phyloP scores from a whole-genome alignment of 2,329 filamentous ascomycete species.

The Zelopaecilomyces penicillatus region DNA sequence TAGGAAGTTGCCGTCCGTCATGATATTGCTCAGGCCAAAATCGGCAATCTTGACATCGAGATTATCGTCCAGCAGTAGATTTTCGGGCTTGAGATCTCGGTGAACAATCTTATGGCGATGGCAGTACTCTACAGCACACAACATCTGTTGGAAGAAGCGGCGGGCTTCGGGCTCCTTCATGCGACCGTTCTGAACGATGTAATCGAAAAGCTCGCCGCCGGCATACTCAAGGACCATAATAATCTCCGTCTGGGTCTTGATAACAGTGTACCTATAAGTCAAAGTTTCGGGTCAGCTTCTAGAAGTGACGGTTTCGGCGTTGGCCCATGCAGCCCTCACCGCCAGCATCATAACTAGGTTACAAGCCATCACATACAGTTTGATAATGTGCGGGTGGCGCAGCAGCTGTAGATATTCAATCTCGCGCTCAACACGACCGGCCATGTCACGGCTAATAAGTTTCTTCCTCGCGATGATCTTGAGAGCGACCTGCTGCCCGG shows the following conservation, averaged over 20 bases:
- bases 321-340: no score
- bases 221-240: conserved; percentile 99
- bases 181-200: conserved; percentile 88
- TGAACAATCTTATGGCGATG: conserved; percentile 99
- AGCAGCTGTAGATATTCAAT: conserved; percentile 96
- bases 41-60: conserved; percentile 99
- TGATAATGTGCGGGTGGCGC: conserved; percentile 97
- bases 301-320: no score
- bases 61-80: conserved; percentile 85
- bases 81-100: conserved; percentile 94
- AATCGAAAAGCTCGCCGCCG: conserved; percentile 93
- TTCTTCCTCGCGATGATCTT: conserved; percentile 98
- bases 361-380: conserved; percentile 55
- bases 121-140: conserved; percentile 97
- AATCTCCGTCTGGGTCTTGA: conserved; percentile 88
- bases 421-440: conserved; percentile 91
- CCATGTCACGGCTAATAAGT: conserved; percentile 95
- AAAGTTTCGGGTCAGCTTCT: no score
- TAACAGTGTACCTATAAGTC: conserved; percentile 74
- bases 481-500: conserved; percentile 88
- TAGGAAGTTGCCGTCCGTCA: conserved; percentile 98
- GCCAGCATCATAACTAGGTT: neutral
- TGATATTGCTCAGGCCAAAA: conserved; percentile 97
- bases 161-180: conserved; percentile 89
- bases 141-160: conserved; percentile 98